Conservation (phyloP, 768 basidiomycete genomes). For the Phylloporus sp. region DNA sequence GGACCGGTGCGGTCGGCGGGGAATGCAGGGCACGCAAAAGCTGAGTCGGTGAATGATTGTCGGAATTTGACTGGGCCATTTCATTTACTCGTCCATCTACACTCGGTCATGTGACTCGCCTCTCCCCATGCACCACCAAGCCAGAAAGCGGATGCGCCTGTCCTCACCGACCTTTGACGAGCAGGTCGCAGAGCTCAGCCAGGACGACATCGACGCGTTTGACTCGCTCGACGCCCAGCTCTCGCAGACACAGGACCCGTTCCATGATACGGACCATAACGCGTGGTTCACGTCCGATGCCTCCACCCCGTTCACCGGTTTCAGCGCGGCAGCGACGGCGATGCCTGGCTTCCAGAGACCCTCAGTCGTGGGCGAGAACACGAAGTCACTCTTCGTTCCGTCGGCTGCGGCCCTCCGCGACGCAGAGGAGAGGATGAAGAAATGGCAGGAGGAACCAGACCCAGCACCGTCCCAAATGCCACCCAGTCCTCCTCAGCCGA, state of each 20-base stretch:
- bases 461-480: slow-evolving; percentile 21
- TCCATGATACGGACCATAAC: slow-evolving; percentile 37
- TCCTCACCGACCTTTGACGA: slow-evolving; percentile 66
- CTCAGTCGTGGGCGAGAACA: neutral
- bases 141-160: slow-evolving; percentile 56
- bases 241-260: slow-evolving; percentile 39
- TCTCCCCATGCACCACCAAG: slow-evolving; percentile 34
- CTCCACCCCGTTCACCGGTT: slow-evolving; percentile 29
- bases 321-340: slow-evolving; percentile 34
- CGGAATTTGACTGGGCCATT: neutral
- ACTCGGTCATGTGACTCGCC: slow-evolving; percentile 19
- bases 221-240: slow-evolving; percentile 48
- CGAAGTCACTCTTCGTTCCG: slow-evolving; percentile 42
- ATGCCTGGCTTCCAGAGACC: slow-evolving; percentile 19
- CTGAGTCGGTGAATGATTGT: slow-evolving; percentile 21
- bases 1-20: slow-evolving; percentile 25
- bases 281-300: slow-evolving; percentile 48
- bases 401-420: slow-evolving; percentile 52
- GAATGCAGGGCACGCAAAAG: slow-evolving; percentile 26
- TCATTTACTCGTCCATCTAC: neutral
- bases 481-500: neutral
- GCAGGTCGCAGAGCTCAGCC: slow-evolving; percentile 47
- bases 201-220: slow-evolving; percentile 52
- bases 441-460: slow-evolving; percentile 42
- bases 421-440: slow-evolving; percentile 49